These are phyloP conservation scores for Mycena leptocephala DNA, from an alignment of 768 basidiomycete genomes.

Conservation along the genomic window DNA sequence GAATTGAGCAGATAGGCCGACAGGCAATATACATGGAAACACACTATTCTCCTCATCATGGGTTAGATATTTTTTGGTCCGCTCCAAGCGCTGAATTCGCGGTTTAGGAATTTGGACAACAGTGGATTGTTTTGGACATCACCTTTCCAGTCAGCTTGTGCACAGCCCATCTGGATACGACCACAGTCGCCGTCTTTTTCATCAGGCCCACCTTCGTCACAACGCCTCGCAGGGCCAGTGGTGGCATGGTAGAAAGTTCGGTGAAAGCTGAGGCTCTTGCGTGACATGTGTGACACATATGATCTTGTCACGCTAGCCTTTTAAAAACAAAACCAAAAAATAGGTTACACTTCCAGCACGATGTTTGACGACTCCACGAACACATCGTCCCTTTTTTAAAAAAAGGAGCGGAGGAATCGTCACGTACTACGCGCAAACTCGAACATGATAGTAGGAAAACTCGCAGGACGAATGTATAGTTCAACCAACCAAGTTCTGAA, in stretches of 20 bases:
- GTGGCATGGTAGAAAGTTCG: slow-evolving; percentile 69
- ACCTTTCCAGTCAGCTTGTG: slow-evolving; percentile 88
- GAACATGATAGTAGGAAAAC: no score
- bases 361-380: no score
- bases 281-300: neutral
- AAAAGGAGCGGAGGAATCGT: no score
- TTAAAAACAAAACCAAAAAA: no score
- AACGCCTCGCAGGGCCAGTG: slow-evolving; percentile 81
- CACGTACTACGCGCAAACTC: no score
- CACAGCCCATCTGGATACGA: slow-evolving; percentile 81
- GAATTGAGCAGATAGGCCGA: slow-evolving; percentile 19
- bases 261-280: neutral
- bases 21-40: slow-evolving; percentile 42
- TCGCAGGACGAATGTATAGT: no score
- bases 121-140: slow-evolving; percentile 35
- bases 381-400: no score
- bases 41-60: slow-evolving; percentile 83
- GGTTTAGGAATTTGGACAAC: slow-evolving; percentile 10
- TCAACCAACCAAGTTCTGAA: no score
- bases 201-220: slow-evolving; percentile 89
- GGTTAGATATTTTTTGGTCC: slow-evolving; percentile 84
- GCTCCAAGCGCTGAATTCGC: slow-evolving; percentile 72
- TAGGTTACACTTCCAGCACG: no score
- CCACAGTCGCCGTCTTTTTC: slow-evolving; percentile 90
- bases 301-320: no score